A percentile compares a stretch with the other conserved stretches of the same genome.
Evolutionary conservation across 1,284 basidiomycete genomes (phyloP).

Genomic region (Leccinum subfulvum): DNA sequence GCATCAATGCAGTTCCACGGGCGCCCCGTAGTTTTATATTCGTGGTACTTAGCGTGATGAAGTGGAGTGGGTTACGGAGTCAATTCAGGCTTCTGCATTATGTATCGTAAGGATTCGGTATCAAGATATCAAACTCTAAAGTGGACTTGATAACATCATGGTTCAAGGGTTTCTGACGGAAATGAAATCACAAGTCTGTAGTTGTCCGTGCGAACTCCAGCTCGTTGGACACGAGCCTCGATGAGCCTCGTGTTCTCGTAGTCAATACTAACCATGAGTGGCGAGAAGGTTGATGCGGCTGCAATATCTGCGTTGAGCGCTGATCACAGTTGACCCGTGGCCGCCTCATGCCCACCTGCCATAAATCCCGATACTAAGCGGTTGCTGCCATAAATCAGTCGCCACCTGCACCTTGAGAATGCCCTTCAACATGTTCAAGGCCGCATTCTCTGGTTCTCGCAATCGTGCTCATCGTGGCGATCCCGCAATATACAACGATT

Average conservation of each 20-base stretch:
- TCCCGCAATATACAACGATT: constrained; percentile 27
- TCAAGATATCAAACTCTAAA: not conserved
- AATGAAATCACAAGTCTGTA: not conserved
- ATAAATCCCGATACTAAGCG: constrained; percentile 29
- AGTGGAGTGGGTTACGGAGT: constrained; percentile 4
- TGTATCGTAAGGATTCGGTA: not conserved
- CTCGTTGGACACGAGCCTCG: not conserved
- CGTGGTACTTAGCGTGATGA: constrained; percentile 13
- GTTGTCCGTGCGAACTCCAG: not conserved
- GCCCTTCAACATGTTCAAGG: constrained; percentile 40
- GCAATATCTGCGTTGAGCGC: not conserved
- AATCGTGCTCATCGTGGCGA: constrained; percentile 32
- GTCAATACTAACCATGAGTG: not conserved
- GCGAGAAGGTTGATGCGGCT: not conserved
- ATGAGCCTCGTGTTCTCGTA: not conserved
- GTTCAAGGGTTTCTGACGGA: constrained; percentile 3
- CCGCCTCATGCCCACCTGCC: constrained; percentile 30
- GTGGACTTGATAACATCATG: not conserved
- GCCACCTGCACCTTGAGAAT: constrained; percentile 29
- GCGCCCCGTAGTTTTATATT: constrained; percentile 7
- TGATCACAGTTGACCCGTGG: constrained; percentile 7
- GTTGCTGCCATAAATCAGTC: constrained; percentile 14
- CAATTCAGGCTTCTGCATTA: constrained; percentile 1
- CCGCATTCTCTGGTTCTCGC: constrained; percentile 35
- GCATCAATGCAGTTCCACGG: constrained; percentile 25